Percentiles rank a stretch among this genome's conserved stretches.
Evolutionary conservation across 2,329 filamentous ascomycete genomes (phyloP).

Genomic region (Fusarium nanum): DNA sequence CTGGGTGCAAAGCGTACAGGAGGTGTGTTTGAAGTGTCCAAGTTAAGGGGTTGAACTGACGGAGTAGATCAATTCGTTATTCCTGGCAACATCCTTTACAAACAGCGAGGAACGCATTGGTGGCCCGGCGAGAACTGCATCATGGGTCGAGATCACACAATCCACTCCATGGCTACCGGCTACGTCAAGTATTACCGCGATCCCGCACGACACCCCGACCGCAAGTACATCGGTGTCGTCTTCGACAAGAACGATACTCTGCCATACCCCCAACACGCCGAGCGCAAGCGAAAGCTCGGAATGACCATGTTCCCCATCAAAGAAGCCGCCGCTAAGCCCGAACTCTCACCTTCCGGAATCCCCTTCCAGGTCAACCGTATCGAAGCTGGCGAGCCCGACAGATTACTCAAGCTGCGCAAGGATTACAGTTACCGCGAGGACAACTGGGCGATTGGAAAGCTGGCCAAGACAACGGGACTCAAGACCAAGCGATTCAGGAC

Average conservation of each 20-base stretch:
- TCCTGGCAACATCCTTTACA: constrained; percentile 97
- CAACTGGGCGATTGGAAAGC: constrained; percentile 68
- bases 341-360: constrained; percentile 63
- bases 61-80: constrained; percentile 86
- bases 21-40: constrained; percentile 64
- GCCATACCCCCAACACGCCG: constrained; percentile 79
- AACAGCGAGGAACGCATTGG: constrained; percentile 94
- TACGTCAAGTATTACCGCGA: constrained; percentile 99
- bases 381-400: constrained; percentile 56
- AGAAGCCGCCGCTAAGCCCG: constrained; percentile 51
- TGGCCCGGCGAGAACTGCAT: constrained; percentile 94
- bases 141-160: constrained; percentile 96
- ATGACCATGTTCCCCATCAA: constrained; percentile 69
- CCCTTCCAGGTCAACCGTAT: constrained; percentile 59
- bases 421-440: constrained; percentile 71
- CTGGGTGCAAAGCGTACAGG: constrained; percentile 93
- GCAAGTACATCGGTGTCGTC: constrained; percentile 94
- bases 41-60: constrained; percentile 21
- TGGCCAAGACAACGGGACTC: constrained; percentile 64
- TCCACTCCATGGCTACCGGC: constrained; percentile 84
- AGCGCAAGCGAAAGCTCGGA: constrained; percentile 79
- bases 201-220: constrained; percentile 81
- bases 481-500: constrained; percentile 63
- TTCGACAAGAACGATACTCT: constrained; percentile 85
- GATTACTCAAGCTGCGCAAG: constrained; percentile 62